Base-by-base conservation (phyloP, 1,284 basidiomycete genomes). In the Cutaneotrichosporon dermatis region DNA sequence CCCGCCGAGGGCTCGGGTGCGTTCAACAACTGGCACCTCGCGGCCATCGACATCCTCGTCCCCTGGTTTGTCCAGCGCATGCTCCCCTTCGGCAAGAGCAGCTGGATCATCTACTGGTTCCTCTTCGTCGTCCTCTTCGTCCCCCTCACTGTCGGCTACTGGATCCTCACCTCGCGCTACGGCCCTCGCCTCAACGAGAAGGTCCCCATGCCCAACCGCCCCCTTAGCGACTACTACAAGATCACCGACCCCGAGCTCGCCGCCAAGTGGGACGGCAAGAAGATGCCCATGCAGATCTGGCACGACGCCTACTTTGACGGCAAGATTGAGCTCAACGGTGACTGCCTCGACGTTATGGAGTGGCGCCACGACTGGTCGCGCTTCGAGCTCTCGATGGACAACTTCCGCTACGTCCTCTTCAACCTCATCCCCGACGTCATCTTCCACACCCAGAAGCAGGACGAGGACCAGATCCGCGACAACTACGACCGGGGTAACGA, bases 401-500 rank as follows among this genome's bases (percentile, higher is more conserved):
- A 97, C 55, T 95, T 99, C 84, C 89, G 90, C 85, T 95, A 96
- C 75, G 92, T 99, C 67, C 83, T 98, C 70, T 87, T 83, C 67
- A 85, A 86, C 69, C 83, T 99, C 71, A 81, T 97, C 67, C 96
- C 95, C 46, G 95, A 97, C 63, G 90, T 99, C 64, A 83, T 98
- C 76, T 80, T 89, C 70, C 95, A 99, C 80, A 88, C 93, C 35
- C 84, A 88, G 71, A 81, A 82, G 60, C 95, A 98, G 79, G 95
- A 99, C 71, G 88, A 93, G 75, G 90, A 94, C 68, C 96, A 98
- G 77, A 91, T 99, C 67, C 88, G 93, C 65, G 94, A 88, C 72
- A 89, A 96, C 80, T 99, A 99, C 70, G 96, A 99, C 82, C 88
- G 95, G 73, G 92, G 93, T 60, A 88, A 96, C 70, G 92, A 96